Base-by-base conservation (phyloP, 73 alveolate genomes). In the Strombidium stylifer region DNA sequence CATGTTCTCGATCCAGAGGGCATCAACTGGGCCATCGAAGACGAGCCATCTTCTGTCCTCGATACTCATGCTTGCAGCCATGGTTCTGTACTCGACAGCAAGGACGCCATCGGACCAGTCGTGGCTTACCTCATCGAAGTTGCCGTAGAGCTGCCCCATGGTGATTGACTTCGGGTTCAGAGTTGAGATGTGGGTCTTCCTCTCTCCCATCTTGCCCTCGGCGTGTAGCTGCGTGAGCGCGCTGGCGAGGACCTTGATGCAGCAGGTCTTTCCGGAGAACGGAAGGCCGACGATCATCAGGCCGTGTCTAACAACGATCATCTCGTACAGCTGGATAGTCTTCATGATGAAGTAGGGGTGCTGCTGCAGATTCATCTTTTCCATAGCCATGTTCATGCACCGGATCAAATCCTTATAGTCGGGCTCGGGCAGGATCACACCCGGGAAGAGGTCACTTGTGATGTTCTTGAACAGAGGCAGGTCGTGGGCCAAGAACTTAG, bases 1-100 rank as follows among this genome's bases (percentile, higher is more conserved):
- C 99, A 96, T 96, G 89, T 96, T 96, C 77, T 97, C 99, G 32
- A 97, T 97, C 99, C 99, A 97, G 71, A 95, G 90, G 3, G 99
- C 99, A 77, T 97, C 99, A 31, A 97, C 98, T 27, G 99, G 99
- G 0, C 99, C 99, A 81, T 97, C 99, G 52, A 97, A 95, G 16
- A 93, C 87, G 50, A 97, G 56, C 99, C 99, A 97, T 83, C 94
- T 82, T 58, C 96, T 66, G 32, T 85, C 96, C 67, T 91, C 59
- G 79, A 86, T 84, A 69, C 85, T 75, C 84, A 92, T 65, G 77
- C 84, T 87, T 50, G 95, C 89, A 6, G 97, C 96, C 39, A 89
- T 79, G 49, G 84, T 95, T 67, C 97, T 90, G 55, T 88, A 94
- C 59, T 92, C 85, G 21, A 94, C 97, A 0, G 99, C 98, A 7